These are phyloP conservation scores for Leptographium lundbergii DNA, from an alignment of 2,329 filamentous ascomycete species.

Conservation along the genomic window DNA sequence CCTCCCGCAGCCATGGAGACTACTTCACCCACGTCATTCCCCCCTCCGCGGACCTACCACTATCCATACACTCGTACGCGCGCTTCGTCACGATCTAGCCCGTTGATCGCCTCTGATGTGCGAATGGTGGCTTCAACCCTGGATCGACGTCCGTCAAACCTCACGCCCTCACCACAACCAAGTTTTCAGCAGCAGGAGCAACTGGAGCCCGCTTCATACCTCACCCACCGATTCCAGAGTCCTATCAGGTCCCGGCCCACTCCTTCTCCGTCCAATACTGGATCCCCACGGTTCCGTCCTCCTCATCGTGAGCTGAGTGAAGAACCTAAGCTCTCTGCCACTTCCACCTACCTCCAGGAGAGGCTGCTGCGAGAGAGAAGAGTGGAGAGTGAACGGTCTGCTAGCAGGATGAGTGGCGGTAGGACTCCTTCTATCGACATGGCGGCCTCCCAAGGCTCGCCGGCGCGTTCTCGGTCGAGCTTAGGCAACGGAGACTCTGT, in stretches of 20 bases:
- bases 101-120: background rate
- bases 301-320: constrained; percentile 16
- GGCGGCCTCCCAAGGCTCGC: constrained; percentile 25
- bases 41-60: constrained; percentile 1
- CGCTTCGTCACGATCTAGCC: constrained; percentile 7
- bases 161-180: constrained; percentile 8
- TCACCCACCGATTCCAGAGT: constrained; percentile 8
- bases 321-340: constrained; percentile 25
- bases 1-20: constrained; percentile 7
- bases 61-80: constrained; percentile 7
- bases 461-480: constrained; percentile 30
- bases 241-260: background rate
- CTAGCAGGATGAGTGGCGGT: constrained; percentile 24
- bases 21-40: constrained; percentile 1
- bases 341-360: constrained; percentile 42
- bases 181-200: background rate
- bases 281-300: constrained; percentile 1
- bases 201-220: background rate
- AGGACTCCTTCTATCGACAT: constrained; percentile 26
- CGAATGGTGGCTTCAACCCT: background rate
- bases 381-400: constrained; percentile 31
- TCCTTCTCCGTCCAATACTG: constrained; percentile 6
- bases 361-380: constrained; percentile 38
- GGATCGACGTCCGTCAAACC: constrained; percentile 3
- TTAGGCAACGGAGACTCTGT: constrained; percentile 22